These are phyloP conservation scores for Cutaneotrichosporon sp. DNA, from an alignment of 1,284 basidiomycete genomes.

Conservation along the genomic window DNA sequence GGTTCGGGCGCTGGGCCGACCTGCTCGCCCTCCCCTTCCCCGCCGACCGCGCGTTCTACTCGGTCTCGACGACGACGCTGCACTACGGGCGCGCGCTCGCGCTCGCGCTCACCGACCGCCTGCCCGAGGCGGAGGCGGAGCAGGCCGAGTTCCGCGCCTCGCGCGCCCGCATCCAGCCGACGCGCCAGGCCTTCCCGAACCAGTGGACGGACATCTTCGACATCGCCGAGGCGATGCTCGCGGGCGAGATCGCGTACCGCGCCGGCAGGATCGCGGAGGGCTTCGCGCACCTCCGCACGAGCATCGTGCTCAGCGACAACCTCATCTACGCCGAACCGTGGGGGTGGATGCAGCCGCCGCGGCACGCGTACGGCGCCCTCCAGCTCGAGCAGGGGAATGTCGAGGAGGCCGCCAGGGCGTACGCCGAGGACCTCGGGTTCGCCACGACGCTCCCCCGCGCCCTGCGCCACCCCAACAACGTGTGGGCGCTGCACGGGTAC, in stretches of 20 bases:
- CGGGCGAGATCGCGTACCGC: constrained; percentile 47
- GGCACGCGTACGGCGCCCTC: constrained; percentile 48
- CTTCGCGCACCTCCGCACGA: constrained; percentile 35
- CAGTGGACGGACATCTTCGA: constrained; percentile 32
- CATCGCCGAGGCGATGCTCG: constrained; percentile 43
- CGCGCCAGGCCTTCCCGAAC: constrained; percentile 42
- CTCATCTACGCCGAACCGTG: constrained; percentile 48
- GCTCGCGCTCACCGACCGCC: constrained; percentile 29
- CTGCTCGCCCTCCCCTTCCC: constrained; percentile 34
- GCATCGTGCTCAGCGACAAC: constrained; percentile 38
- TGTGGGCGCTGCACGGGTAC: constrained; percentile 50
- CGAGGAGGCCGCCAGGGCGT: constrained; percentile 35
- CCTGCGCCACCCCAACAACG: constrained; percentile 47
- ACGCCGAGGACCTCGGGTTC: constrained; percentile 46
- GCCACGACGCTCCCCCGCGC: constrained; percentile 36
- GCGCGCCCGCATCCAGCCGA: constrained; percentile 21
- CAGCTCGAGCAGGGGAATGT: constrained; percentile 43
- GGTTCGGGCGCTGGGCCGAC: constrained; percentile 48
- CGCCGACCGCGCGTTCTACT: constrained; percentile 33
- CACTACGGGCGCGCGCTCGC: constrained; percentile 45
- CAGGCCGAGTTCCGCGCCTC: constrained; percentile 28
- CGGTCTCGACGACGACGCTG: constrained; percentile 34
- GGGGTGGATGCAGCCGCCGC: constrained; percentile 48
- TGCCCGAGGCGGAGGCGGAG: constrained; percentile 28
- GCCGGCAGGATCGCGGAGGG: constrained; percentile 33